A percentile compares a stretch with the other conserved stretches of the same genome.
Evolutionary conservation across 257 asterid species (phyloP).

Genomic region (Dorcoceras hygrometricum): DNA sequence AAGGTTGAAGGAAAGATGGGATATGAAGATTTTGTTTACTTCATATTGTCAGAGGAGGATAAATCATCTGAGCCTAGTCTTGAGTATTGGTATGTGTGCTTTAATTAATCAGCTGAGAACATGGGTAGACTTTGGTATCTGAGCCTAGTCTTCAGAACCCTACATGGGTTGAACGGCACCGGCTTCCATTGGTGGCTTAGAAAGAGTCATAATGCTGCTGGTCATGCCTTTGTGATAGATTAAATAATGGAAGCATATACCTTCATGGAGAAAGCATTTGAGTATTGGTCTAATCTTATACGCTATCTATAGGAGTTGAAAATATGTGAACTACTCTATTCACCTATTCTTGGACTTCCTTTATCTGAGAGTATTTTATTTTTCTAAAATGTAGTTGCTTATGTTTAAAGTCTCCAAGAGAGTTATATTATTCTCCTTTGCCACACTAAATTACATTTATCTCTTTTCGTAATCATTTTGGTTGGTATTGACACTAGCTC

Average conservation of each 20-base stretch:
- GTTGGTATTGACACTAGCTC: not conserved
- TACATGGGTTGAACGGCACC: conserved; percentile 2
- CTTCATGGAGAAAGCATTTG: conserved; percentile 13
- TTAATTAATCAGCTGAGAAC: conserved; percentile 15
- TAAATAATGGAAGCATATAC: not conserved
- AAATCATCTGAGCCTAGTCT: conserved; percentile 97
- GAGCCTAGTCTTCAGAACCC: conserved; percentile 5
- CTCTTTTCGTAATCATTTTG: not conserved
- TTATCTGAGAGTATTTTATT: not conserved
- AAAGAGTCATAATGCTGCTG: conserved; percentile 6
- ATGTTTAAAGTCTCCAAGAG: not conserved
- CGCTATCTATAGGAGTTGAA: not conserved
- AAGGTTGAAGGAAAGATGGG: conserved; percentile 99
- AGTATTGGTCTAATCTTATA: not conserved
- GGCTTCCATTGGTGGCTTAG: conserved; percentile 1
- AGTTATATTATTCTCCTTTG: not conserved
- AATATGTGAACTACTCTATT: not conserved
- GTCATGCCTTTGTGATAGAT: conserved; percentile 7
- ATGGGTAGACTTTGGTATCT: conserved; percentile 8
- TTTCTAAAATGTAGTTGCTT: not conserved
- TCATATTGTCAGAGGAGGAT: conserved; percentile 98
- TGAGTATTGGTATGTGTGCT: conserved; percentile 75
- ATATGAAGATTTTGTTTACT: conserved; percentile 95
- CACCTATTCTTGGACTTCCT: not conserved
- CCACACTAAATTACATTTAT: not conserved